Evolutionary conservation across 805 yeast genomes (phyloP).

Genomic region (Monosporozyma servazzii): DNA sequence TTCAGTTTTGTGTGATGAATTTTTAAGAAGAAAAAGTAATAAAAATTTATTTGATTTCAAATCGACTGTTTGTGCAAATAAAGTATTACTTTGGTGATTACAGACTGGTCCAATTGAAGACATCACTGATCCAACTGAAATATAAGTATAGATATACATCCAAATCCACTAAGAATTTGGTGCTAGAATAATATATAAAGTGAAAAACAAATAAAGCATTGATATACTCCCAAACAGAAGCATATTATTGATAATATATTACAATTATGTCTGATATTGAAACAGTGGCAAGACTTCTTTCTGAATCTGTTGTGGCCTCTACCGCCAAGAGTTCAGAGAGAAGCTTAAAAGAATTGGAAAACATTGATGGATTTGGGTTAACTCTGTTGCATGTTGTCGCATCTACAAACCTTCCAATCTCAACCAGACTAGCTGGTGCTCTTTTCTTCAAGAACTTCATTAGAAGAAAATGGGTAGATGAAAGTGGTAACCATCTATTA

Average conservation of each 20-base stretch:
- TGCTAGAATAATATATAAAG: background rate
- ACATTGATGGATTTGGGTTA: slow-evolving; percentile 64
- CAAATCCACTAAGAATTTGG: background rate
- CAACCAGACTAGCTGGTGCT: slow-evolving; percentile 79
- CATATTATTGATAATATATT: background rate
- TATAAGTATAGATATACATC: background rate
- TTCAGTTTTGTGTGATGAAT: background rate
- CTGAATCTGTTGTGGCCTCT: slow-evolving; percentile 55
- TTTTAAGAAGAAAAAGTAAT: background rate
- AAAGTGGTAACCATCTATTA: slow-evolving; percentile 69
- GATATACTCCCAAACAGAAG: background rate
- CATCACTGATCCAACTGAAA: background rate
- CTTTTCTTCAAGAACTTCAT: slow-evolving; percentile 83
- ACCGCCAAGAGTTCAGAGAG: slow-evolving; percentile 61
- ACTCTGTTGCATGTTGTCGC: slow-evolving; percentile 72
- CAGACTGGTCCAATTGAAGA: background rate
- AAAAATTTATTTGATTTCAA: background rate
- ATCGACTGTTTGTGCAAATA: background rate
- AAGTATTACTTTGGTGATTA: background rate
- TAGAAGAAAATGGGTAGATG: slow-evolving; percentile 82
- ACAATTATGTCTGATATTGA: slow-evolving; percentile 38
- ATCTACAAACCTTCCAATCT: slow-evolving; percentile 39
- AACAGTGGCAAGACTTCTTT: slow-evolving; percentile 44
- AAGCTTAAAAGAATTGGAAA: slow-evolving; percentile 53
- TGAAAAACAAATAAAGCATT: background rate